Base-by-base conservation (phyloP, 169 alveolate genomes). In the Eimeria sp. region DNA sequence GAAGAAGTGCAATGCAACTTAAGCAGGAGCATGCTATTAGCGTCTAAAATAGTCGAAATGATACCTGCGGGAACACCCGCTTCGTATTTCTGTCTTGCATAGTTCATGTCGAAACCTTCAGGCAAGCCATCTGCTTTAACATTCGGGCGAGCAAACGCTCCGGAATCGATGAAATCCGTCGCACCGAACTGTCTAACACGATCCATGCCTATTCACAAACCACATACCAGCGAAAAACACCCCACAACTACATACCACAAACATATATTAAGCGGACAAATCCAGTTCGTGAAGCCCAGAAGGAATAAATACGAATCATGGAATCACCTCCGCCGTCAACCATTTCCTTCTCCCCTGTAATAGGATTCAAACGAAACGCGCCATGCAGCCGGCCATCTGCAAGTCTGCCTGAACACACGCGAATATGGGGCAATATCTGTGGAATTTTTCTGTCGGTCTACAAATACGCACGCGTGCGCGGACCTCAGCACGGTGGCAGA, bases 11-110 rank as follows among this genome's bases (percentile, higher is more conserved):
- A 20, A 49, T 22, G 65, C 61, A 76, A 40, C 25, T 49, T 20
- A 45, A 45, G 30, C n/a, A 25, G 51, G 80, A 3, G 51, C 51
- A 70, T n/a, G 25, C n/a, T 30, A 14, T 34, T 30, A n/a, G 51
- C 65, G 20, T 20, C 30, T 22, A 45, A 45, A 43, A 30, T 18
- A 25, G 25, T 22, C 10, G 20, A 76, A 25, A 22, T 10, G 13
- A 13, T 72, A 93, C 96, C 96, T 65, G 96, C 96, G 1, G 88
- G 96, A 25, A 67, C 88, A n/a, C 96, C 96, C 47, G 63, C 87
- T 45, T 93, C 96, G 93, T 93, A 93, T 43, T 65, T 47, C 45
- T 61, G 58, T 34, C 63, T 82, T 22, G 94, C 93, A 80, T 93
- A 82, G 63, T 16, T 49, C 89, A 93, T 75, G 75, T 93, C 88